These are phyloP conservation scores for Xylaria hypoxylon DNA, from an alignment of 2,329 filamentous ascomycete genomes.

Conservation along the genomic window DNA sequence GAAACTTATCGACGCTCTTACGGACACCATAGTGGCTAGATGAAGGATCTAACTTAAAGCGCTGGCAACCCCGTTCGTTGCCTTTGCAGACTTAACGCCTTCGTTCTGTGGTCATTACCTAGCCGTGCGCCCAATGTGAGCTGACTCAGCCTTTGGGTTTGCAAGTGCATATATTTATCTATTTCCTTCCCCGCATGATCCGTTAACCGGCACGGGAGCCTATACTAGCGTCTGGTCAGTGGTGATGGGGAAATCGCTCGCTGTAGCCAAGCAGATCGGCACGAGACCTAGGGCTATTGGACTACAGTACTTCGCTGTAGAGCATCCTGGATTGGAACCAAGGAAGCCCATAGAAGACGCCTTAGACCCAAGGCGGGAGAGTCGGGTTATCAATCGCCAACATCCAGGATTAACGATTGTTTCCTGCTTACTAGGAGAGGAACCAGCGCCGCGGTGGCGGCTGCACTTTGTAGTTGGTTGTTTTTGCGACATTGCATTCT, in stretches of 20 bases:
- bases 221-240: constrained; percentile 28
- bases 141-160: constrained; percentile 38
- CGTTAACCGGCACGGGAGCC: constrained; percentile 24
- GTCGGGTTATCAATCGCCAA: constrained; percentile 25
- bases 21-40: constrained; percentile 54
- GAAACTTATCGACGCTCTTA: constrained; percentile 53
- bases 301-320: constrained; percentile 31
- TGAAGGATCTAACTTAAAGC: constrained; percentile 47
- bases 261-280: constrained; percentile 29
- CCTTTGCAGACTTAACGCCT: constrained; percentile 27
- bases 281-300: constrained; percentile 20
- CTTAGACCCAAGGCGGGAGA: constrained; percentile 22
- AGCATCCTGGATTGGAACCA: constrained; percentile 27
- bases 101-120: constrained; percentile 29
- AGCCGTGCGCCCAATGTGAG: constrained; percentile 39
- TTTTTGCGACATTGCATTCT: constrained; percentile 32
- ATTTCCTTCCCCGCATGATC: constrained; percentile 14
- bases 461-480: constrained; percentile 31
- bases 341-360: constrained; percentile 22
- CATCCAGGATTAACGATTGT: constrained; percentile 17
- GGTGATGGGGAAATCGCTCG: constrained; percentile 22
- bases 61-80: not conserved
- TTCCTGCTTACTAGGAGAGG: constrained; percentile 30
- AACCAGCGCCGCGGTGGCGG: constrained; percentile 38
- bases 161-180: constrained; percentile 47